Conservation (phyloP, 2,329 filamentous ascomycete genomes). For the Xylariaceae sp. region DNA sequence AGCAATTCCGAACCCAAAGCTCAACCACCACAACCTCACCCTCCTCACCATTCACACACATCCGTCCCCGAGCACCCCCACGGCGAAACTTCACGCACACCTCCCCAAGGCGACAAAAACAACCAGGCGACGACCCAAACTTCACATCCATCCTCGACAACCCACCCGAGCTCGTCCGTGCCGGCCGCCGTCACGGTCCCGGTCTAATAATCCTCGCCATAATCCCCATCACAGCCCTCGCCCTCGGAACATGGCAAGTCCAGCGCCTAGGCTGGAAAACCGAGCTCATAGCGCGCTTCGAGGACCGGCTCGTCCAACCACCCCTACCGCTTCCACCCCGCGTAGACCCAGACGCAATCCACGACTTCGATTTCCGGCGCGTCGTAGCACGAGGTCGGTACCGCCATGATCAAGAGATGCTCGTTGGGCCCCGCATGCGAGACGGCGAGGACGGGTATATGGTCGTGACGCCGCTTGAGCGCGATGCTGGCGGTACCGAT, state of each 20-base stretch:
- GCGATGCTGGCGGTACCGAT: conserved; percentile 41
- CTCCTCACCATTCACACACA: conserved; percentile 1
- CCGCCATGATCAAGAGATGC: conserved; percentile 91
- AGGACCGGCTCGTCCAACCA: conserved; percentile 83
- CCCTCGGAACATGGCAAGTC: conserved; percentile 92
- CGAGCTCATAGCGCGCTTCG: conserved; percentile 83
- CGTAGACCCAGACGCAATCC: conserved; percentile 76
- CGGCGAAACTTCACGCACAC: conserved; percentile 31
- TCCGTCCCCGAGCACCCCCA: not conserved
- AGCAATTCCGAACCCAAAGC: conserved; percentile 18
- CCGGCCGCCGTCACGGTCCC: conserved; percentile 69
- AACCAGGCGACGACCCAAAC: conserved; percentile 68
- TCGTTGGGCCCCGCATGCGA: conserved; percentile 84
- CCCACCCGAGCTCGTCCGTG: conserved; percentile 75
- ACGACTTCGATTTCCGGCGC: conserved; percentile 88
- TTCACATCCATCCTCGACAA: conserved; percentile 88
- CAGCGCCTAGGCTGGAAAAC: conserved; percentile 92
- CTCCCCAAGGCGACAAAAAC: conserved; percentile 31
- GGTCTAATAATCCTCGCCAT: conserved; percentile 79
- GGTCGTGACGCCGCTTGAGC: conserved; percentile 87
- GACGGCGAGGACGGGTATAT: conserved; percentile 90
- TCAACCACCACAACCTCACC: conserved; percentile 3
- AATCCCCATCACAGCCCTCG: conserved; percentile 88
- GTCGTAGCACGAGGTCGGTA: conserved; percentile 73
- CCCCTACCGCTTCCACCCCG: conserved; percentile 82